Conservation (phyloP, 2,329 filamentous ascomycete genomes). For the Myotisia sp. region DNA sequence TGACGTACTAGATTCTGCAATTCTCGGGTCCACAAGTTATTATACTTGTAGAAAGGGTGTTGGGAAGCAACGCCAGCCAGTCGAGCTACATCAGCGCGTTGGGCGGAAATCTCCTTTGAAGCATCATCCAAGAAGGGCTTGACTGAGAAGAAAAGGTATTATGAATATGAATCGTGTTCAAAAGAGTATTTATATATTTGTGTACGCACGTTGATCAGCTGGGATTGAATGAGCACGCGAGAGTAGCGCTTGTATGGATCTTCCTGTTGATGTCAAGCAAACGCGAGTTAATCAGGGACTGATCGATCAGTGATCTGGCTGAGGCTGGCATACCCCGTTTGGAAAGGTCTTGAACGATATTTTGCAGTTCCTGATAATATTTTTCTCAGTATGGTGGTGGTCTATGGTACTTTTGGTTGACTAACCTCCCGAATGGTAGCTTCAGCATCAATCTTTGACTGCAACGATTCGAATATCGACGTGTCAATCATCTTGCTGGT, state of each 20-base stretch:
- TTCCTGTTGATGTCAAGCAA: conserved; percentile 37
- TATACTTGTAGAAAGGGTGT: conserved; percentile 98
- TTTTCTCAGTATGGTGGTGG: not conserved
- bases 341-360: conserved; percentile 68
- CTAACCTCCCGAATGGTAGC: conserved; percentile 58
- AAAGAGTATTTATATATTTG: too few relatives aligned
- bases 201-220: conserved; percentile 42
- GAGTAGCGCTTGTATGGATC: conserved; percentile 66
- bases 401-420: too few relatives aligned
- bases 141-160: conserved; percentile 44
- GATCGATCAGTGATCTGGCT: not conserved
- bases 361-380: conserved; percentile 48
- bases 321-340: conserved; percentile 44
- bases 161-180: not conserved
- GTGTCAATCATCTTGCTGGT: conserved; percentile 59
- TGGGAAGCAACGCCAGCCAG: conserved; percentile 62
- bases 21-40: conserved; percentile 68
- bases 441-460: conserved; percentile 82
- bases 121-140: conserved; percentile 54
- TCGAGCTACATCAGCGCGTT: conserved; percentile 55
- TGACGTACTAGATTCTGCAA: conserved; percentile 61
- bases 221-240: conserved; percentile 84
- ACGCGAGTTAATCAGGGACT: not conserved
- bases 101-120: conserved; percentile 53
- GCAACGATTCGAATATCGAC: conserved; percentile 73